These are phyloP conservation scores for Ciborinia camelliae DNA, from an alignment of 2,329 filamentous ascomycete genomes.

Conservation along the genomic window DNA sequence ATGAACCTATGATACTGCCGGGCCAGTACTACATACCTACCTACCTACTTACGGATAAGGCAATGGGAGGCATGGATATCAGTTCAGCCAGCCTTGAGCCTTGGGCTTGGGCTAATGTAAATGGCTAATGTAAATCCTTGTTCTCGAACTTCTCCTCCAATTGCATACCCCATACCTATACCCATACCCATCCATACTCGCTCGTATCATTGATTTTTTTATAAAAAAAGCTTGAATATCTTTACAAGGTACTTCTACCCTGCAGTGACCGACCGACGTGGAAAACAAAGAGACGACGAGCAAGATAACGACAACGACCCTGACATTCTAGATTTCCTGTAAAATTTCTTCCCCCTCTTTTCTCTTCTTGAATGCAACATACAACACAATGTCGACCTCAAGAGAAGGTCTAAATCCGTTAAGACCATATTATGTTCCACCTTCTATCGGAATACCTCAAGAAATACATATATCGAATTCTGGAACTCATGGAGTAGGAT, in stretches of 20 bases:
- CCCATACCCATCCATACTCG: no score
- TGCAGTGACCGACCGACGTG: slow-evolving; percentile 9
- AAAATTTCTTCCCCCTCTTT: neutral
- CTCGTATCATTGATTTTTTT: no score
- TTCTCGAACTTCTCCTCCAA: slow-evolving; percentile 1
- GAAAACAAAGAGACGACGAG: slow-evolving; percentile 16
- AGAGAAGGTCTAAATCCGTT: slow-evolving; percentile 55
- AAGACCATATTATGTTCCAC: slow-evolving; percentile 60
- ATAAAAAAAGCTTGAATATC: slow-evolving; percentile 6
- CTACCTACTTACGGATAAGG: no score
- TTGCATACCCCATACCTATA: no score
- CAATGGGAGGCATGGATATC: no score
- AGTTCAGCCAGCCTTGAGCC: neutral
- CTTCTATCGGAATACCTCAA: slow-evolving; percentile 59
- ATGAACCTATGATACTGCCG: no score
- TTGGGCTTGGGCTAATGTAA: no score
- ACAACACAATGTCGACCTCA: slow-evolving; percentile 43
- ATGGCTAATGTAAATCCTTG: no score
- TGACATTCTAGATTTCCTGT: neutral
- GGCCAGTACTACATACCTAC: no score
- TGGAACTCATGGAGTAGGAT: slow-evolving; percentile 34
- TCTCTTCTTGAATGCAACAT: slow-evolving; percentile 17
- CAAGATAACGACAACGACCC: neutral
- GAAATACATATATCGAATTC: slow-evolving; percentile 39
- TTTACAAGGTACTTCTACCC: slow-evolving; percentile 13